Conservation (phyloP, 495 filamentous ascomycete species). For the Endocarpon pusillum region DNA sequence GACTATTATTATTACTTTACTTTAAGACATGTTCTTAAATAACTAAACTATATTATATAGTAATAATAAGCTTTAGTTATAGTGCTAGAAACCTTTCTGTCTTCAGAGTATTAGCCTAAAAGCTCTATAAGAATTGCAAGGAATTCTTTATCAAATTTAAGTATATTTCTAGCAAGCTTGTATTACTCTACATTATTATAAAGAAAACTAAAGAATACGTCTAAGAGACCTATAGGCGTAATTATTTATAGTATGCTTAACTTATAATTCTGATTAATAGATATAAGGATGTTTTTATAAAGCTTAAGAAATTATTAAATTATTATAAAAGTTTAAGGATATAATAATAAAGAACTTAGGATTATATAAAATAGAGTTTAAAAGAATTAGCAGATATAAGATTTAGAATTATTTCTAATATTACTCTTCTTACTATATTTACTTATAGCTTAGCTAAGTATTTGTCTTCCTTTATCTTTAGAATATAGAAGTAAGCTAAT, state of each 20-base stretch:
- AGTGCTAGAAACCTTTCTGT: conserved; percentile 17
- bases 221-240: conserved; percentile 8
- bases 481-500: too few relatives aligned
- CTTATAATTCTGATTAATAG: conserved; percentile 13
- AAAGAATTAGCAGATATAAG: conserved; percentile 18
- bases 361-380: conserved; percentile 18
- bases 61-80: conserved; percentile 15
- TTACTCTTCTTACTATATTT: conserved; percentile 14
- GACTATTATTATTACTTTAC: not conserved
- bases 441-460: conserved; percentile 13
- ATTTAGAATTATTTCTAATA: conserved; percentile 14
- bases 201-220: conserved; percentile 19
- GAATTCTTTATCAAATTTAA: conserved; percentile 18
- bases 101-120: conserved; percentile 12
- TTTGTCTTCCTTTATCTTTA: too few relatives aligned
- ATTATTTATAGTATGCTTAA: conserved; percentile 7
- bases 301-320: conserved; percentile 15
- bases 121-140: conserved; percentile 19
- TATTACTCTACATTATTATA: conserved; percentile 19
- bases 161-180: conserved; percentile 17
- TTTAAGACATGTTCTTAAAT: not conserved
- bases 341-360: conserved; percentile 19
- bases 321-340: conserved; percentile 19
- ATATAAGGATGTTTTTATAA: conserved; percentile 13
- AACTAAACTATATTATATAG: too few relatives aligned